phyloP scores from a whole-genome alignment of 306 rosid genomes.

The peach (Prunus persica) region DNA sequence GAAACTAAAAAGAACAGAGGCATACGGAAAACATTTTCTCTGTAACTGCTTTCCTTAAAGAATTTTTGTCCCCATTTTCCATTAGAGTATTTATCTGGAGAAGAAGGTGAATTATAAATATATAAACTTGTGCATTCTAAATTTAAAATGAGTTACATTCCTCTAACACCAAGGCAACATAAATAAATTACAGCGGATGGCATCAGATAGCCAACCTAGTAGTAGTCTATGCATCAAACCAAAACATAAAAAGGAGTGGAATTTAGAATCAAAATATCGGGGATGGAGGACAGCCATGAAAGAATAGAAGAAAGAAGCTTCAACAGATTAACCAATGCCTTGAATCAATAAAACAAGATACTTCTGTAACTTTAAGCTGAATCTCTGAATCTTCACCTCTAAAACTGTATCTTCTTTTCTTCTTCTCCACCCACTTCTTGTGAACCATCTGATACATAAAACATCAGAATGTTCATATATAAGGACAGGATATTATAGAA shows the following conservation, averaged over 20 bases:
- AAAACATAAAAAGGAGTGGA: not conserved
- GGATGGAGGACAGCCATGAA: not conserved
- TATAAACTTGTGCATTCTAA: not conserved
- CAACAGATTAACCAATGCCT: not conserved
- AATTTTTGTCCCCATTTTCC: conserved; percentile 70
- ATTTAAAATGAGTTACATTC: not conserved
- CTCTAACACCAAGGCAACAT: not conserved
- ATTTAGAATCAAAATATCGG: not conserved
- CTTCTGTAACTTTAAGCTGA: conserved; percentile 8
- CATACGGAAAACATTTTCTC: conserved; percentile 94
- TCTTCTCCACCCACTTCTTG: conserved; percentile 87
- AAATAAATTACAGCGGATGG: conserved; percentile 10
- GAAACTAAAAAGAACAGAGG: conserved; percentile 25
- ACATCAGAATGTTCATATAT: conserved; percentile 22
- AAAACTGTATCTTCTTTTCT: conserved; percentile 65
- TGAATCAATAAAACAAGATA: conserved; percentile 1
- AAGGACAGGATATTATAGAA: not conserved
- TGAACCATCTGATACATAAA: conserved; percentile 72
- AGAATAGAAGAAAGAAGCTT: not conserved
- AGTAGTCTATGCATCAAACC: not conserved
- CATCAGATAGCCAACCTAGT: not conserved
- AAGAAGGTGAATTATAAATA: conserved; percentile 7
- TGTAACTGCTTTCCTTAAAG: conserved; percentile 77
- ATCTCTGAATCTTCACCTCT: conserved; percentile 53
- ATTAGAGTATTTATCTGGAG: conserved; percentile 74